phyloP scores from a whole-genome alignment of 192 early-diverging fungal genomes.

The Entophlyctis luteolus region DNA sequence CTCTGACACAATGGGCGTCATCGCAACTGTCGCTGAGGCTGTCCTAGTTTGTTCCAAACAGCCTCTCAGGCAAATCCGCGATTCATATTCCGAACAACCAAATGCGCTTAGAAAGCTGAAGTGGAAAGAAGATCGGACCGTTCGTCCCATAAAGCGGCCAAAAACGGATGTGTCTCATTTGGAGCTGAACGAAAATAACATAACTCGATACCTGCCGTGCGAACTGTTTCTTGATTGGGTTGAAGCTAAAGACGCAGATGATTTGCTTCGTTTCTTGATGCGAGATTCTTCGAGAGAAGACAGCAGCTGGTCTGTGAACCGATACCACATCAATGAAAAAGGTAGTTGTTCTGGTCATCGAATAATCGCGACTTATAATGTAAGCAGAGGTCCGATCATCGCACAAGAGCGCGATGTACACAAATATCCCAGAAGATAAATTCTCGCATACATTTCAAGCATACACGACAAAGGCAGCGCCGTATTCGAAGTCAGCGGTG shows the following conservation, averaged over 20 bases:
- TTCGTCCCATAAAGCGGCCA: not conserved
- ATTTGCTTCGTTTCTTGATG: slow-evolving; percentile 31
- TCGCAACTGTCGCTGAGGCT: not conserved
- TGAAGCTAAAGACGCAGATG: slow-evolving; percentile 18
- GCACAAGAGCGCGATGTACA: not conserved
- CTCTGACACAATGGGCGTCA: not conserved
- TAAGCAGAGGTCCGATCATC: not conserved
- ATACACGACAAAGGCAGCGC: not conserved
- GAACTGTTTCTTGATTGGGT: slow-evolving; percentile 39
- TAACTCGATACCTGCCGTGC: slow-evolving; percentile 42
- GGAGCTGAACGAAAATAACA: slow-evolving; percentile 25
- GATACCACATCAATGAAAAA: slow-evolving; percentile 26
- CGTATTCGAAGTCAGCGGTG: not conserved
- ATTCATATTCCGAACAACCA: not conserved
- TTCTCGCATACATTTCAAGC: slow-evolving; percentile 3
- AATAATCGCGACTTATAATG: too few species aligned
- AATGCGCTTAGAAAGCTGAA: not conserved
- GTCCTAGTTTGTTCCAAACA: not conserved
- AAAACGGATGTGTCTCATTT: not conserved
- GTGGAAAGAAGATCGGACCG: not conserved
- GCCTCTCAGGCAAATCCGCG: not conserved
- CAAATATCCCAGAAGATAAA: not conserved
- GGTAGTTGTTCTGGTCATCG: not conserved
- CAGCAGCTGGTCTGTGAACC: slow-evolving; percentile 14
- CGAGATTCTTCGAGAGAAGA: slow-evolving; percentile 27